A percentile compares a stretch with the other conserved stretches of the same genome.
These are phyloP conservation scores for Neckera pumila DNA, from an alignment of 225 moss, liverwort and hornwort species.

Conservation along the genomic window DNA sequence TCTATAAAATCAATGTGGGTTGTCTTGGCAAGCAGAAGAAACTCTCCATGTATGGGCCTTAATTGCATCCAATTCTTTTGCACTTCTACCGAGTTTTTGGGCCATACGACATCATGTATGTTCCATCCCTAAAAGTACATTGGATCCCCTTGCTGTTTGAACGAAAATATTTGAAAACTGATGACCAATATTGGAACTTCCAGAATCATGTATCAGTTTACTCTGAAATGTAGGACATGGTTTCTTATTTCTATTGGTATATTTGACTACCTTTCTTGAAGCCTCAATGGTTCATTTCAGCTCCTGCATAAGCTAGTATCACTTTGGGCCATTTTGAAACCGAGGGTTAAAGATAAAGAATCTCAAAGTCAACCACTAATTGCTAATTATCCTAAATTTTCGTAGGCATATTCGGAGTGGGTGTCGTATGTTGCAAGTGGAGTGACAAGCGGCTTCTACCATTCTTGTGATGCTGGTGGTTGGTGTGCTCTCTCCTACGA, in stretches of 20 bases:
- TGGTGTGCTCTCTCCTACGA: slow-evolving; percentile 81
- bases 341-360: too few relatives aligned
- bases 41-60: slow-evolving; percentile 40
- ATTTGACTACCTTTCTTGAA: not conserved
- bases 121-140: not conserved
- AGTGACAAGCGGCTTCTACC: slow-evolving; percentile 66
- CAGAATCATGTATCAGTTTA: not conserved
- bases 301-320: not conserved
- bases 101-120: slow-evolving; percentile 58
- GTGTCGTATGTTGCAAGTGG: slow-evolving; percentile 69
- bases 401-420: slow-evolving; percentile 87
- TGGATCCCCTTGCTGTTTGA: too few relatives aligned
- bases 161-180: not conserved
- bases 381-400: not conserved
- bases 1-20: not conserved
- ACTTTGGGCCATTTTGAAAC: not conserved
- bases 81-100: slow-evolving; percentile 73
- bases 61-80: slow-evolving; percentile 68
- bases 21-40: slow-evolving; percentile 41
- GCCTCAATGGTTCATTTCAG: not conserved
- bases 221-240: not conserved
- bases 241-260: not conserved
- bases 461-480: slow-evolving; percentile 95
- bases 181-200: not conserved
- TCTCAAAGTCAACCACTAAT: not conserved